Evolutionary conservation across 75 land plant genomes (phyloP), one percentile per base, ranked within the genome.

Genomic region (Pinus taeda): DNA sequence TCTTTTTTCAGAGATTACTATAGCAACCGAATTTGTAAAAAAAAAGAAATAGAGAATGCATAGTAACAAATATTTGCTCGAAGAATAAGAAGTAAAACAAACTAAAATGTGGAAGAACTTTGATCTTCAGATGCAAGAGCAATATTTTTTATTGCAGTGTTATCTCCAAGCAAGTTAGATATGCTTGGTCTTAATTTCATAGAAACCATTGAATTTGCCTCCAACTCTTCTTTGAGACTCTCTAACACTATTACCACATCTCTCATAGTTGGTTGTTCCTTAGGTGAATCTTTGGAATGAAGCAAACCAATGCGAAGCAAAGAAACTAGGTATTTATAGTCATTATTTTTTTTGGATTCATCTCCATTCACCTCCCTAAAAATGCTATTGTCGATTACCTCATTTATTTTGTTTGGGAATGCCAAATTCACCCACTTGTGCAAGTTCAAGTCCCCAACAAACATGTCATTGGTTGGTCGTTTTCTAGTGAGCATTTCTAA

Each of bases 401-500:
- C 53, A 13, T 7, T 37, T 18, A 69, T 4, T 30, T 45, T 69
- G 6, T 39, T 18, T 33, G 71, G 71, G 13, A 37, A 69, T 4
- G 49, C 37, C 6, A 18, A 15, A 3, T 30, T 69, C 71, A 69
- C 71, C 71, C 71, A 69, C 14, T 36, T 37, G 24, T 15, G 45
- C 13, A 69, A 12, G 21, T 37, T 37, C n/a, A 69, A 18, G 7
- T 69, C 71, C 3, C 49, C 71, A 7, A 36, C 71, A 69, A 69
- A 69, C 6, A 37, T 37, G 42, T 9, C n/a, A 39, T 69, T 37
- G 5, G 45, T 36, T 69, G 71, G 71, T 18, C 71, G 24, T 42
- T 33, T 69, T 69, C 49, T 17, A 33, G 71, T 69, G 17, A 69
- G 8, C 71, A 69, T 69, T 30, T 69, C 71, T 42, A 69, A 42